Base-by-base conservation (phyloP, 768 basidiomycete genomes). In the Xerocomellus amylosporus region DNA sequence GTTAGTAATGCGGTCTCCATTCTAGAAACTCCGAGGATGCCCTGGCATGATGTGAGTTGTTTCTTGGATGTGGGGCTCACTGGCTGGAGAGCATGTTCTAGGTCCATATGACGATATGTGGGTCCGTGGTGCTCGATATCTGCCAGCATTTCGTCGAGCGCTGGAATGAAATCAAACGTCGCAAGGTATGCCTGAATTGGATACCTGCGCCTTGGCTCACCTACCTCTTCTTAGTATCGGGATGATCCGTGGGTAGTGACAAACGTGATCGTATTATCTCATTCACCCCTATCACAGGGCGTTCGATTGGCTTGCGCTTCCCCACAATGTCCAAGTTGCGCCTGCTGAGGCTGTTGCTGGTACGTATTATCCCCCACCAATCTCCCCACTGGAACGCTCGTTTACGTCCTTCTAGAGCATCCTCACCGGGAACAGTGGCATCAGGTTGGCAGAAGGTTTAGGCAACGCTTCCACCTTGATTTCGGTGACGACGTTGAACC, bases 101-200 rank as follows among this genome's bases (percentile, higher is more conserved):
- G 86, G 80, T 88, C 13, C 93, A 94, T 67, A 89, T 91, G 86
- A 93, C 90, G 5, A 72, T 94, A 22, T 74, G 78, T 14, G 97
- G 88, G 8, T 81, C 90, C 2, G 85, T 81, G 15, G 94, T 97
- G 5, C 77, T 98, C 52, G 97, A 99, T 65, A 82, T 98, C 19
- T 82, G 86, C 14, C 94, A 97, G 71, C 94, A 97, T 74, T 99
- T 96, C 56, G 75, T 88, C 13, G 96, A 98, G 70, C 78, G 92
- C 20, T 93, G 90, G 90, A 93, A 94, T 63, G 90, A 92, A 63
- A 74, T 95, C 58, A 93, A 93, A 79, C 86, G 83, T 64, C 81
- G 89, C 63, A 94, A 85, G 75, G 87, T 85, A 62, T 41, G 70
- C 37, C 39, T 46, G 50, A 50, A 24, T 42, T 24, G 26, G 17